Evolutionary conservation across 306 rosid species (phyloP).

Genomic region (Pyrus communis): DNA sequence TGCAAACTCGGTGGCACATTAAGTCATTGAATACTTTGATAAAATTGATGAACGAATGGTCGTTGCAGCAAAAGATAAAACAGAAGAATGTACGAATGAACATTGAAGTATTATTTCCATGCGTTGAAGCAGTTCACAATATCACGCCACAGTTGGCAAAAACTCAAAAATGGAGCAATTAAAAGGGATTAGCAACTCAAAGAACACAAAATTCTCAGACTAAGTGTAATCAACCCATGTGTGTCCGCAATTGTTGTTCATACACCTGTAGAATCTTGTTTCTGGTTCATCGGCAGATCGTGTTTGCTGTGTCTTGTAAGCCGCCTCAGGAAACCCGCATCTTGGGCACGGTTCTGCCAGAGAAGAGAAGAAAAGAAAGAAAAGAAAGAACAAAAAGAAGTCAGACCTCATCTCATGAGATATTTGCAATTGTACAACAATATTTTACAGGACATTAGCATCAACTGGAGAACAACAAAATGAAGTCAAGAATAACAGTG

Average conservation of each 20-base stretch:
- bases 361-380: background rate
- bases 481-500: background rate
- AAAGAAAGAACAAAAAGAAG: background rate
- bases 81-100: background rate
- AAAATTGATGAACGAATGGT: background rate
- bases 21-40: background rate
- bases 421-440: background rate
- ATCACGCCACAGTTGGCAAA: background rate
- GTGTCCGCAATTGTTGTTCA: slow-evolving; percentile 37
- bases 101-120: background rate
- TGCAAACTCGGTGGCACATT: background rate
- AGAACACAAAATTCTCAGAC: background rate
- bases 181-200: background rate
- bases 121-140: background rate
- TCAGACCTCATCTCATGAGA: background rate
- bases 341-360: slow-evolving; percentile 42
- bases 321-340: slow-evolving; percentile 41
- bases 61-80: background rate
- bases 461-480: background rate
- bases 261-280: slow-evolving; percentile 47
- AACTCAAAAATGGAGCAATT: background rate
- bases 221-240: slow-evolving; percentile 39
- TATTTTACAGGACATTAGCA: no score
- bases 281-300: slow-evolving; percentile 70
- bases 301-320: slow-evolving; percentile 44